These are phyloP conservation scores for Plenodomus tracheiphilus DNA, from an alignment of 2,329 filamentous ascomycete species.

Conservation along the genomic window DNA sequence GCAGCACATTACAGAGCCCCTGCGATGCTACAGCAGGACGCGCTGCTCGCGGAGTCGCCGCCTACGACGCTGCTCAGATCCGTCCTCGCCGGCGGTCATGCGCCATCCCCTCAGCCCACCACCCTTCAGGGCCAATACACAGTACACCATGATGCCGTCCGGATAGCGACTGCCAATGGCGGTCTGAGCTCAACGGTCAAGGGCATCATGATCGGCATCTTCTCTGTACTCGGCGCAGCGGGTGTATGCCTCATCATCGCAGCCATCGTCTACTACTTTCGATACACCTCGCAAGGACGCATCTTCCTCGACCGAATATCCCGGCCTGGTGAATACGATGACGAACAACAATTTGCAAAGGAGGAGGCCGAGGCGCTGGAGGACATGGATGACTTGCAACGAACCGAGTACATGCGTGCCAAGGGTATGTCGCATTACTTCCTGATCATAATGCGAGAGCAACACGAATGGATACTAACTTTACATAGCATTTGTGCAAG, in stretches of 20 bases:
- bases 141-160: slow-evolving; percentile 27
- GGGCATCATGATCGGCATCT: slow-evolving; percentile 90
- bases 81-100: slow-evolving; percentile 28
- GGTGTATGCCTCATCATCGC: slow-evolving; percentile 79
- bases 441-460: not conserved
- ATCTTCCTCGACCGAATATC: slow-evolving; percentile 94
- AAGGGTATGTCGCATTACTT: slow-evolving; percentile 68
- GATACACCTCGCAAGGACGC: slow-evolving; percentile 82
- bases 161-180: slow-evolving; percentile 27
- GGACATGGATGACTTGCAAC: slow-evolving; percentile 90
- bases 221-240: slow-evolving; percentile 92
- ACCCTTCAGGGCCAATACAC: slow-evolving; percentile 13
- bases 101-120: slow-evolving; percentile 28
- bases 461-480: slow-evolving; percentile 8
- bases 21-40: slow-evolving; percentile 40
- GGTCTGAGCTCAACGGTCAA: slow-evolving; percentile 61
- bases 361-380: slow-evolving; percentile 96
- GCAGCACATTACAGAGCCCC: slow-evolving; percentile 8
- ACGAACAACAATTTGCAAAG: slow-evolving; percentile 90
- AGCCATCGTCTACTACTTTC: slow-evolving; percentile 87
- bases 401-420: slow-evolving; percentile 88
- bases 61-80: slow-evolving; percentile 38
- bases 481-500: slow-evolving; percentile 79
- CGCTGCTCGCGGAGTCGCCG: slow-evolving; percentile 29
- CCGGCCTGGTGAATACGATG: slow-evolving; percentile 93